Evolutionary conservation across 441 rosid genomes (phyloP), one percentile per base, ranked within the genome.

Genomic region (Corymbia citriodora): DNA sequence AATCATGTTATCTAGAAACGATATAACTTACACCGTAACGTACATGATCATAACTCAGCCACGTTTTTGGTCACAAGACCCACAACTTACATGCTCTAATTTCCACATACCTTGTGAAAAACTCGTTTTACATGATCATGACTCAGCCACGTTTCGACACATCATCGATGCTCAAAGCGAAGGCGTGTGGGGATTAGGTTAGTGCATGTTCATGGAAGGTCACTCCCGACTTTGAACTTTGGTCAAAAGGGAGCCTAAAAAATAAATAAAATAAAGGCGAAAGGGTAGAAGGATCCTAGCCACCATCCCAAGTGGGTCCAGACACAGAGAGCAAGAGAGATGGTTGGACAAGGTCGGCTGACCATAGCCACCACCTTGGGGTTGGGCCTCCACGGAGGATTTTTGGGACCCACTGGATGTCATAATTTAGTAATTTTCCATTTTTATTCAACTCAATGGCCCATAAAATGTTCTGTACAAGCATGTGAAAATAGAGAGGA

Each of bases 401-500:
- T 9, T 63, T 63, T 70, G 49, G 79, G 83, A 19, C 48, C 82
- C 82, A 36, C 82, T 19, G 48, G 82, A 36, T 72, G 27, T 21
- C 27, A 21, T 36, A 10, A 72, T 72, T 36, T 72, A 36, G 29
- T 36, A 19, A 2, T 36, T 72, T 72, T 36, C 6, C 1, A 72
- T 19, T 27, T 19, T 72, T 14, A 33, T 36, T 68, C 21, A 36
- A n/a, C 17, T 14, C 36, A 18, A 19, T 36, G 82, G 45, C 49
- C 27, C 49, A 10, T 10, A 0, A 27, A 23, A 0, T 10, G 19
- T 14, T 10, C 25, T 36, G 45, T 0, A 19, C 82, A 19, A 72
- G 8, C 49, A 36, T 36, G 50, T 23, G 50, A 36, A 36, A 23
- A 19, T 10, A 23, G 49, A 10, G 40, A 72, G 83, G 36, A 25